These are phyloP conservation scores for Hansenula sp. DNA, from an alignment of 1,139 yeast species.

Conservation along the genomic window DNA sequence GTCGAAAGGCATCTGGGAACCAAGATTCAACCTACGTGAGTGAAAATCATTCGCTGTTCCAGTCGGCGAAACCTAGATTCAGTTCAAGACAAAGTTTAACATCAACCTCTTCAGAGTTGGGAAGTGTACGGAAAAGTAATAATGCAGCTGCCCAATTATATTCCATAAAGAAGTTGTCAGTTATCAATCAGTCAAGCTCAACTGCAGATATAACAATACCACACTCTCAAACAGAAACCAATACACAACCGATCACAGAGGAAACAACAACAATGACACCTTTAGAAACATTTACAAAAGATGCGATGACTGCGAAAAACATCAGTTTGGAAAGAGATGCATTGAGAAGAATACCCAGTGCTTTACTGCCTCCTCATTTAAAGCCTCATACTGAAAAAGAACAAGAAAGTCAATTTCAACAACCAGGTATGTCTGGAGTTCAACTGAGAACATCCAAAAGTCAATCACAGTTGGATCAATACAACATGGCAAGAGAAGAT, in stretches of 20 bases:
- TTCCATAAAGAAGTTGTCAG: slow-evolving; percentile 19
- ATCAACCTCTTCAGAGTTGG: neutral
- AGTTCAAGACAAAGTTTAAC: neutral
- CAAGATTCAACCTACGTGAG: neutral
- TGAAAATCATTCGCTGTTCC: neutral
- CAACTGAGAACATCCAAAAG: neutral
- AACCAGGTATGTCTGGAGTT: no score
- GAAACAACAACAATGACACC: slow-evolving; percentile 2
- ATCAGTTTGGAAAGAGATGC: slow-evolving; percentile 21
- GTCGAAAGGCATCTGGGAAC: neutral
- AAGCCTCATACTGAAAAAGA: slow-evolving; percentile 12
- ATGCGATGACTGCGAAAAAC: slow-evolving; percentile 6
- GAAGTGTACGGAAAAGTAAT: neutral
- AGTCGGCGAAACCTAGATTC: neutral
- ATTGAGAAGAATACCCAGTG: slow-evolving; percentile 21
- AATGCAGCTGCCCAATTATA: slow-evolving; percentile 4
- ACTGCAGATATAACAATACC: slow-evolving; percentile 7
- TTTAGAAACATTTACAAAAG: slow-evolving; percentile 5
- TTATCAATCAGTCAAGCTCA: slow-evolving; percentile 20
- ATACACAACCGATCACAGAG: neutral
- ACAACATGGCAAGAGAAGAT: neutral
- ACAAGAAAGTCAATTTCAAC: no score
- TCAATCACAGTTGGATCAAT: neutral
- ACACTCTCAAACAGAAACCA: slow-evolving; percentile 2
- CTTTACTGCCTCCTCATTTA: slow-evolving; percentile 22